Base-by-base conservation (phyloP, 1,284 basidiomycete genomes). In the Pseudozyma thailandica region DNA sequence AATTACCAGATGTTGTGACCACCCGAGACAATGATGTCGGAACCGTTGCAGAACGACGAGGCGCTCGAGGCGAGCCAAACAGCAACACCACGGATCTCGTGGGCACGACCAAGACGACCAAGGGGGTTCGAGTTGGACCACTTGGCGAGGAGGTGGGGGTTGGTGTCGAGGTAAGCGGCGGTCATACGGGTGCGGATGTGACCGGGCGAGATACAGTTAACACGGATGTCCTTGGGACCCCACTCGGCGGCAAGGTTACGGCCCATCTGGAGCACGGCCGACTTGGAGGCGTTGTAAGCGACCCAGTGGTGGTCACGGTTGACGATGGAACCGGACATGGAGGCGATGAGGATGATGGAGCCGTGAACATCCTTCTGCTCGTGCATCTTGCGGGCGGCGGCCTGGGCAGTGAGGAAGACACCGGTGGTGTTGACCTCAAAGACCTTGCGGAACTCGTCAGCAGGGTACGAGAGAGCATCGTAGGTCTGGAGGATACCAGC, bases 191-290 rank as follows among this genome's bases (percentile, higher is more conserved):
- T 85, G 43, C 79, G 77, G 43, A 80, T 79, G 74, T 81, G 78
- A 57, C 79, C 79, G 55, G 79, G 79, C 55, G 76, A 78, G 52
- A 81, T 76, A 46, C 71, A 77, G 75, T 80, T 80, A 51, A 80
- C 78, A 35, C 78, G 78, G 62, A 93, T 92, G 4, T 86, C 84
- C 78, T 88, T 85, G 21, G 83, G 85, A 6, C 90, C 91, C 52
- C 92, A 87, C 81, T 93, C 92, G 81, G 90, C 90, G 4, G 92
- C 92, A 87, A 93, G 88, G 84, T 90, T 92, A 65, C 91, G 87
- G 20, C 85, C 89, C 89, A 92, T 91, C 84, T 93, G 92, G 42
- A 91, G 83, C 7, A 93, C 90, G 2, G 89, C 91, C 2, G 90
- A 88, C 84, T 93, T 93, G 84, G 89, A 91, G 50, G 88, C 87